Conservation (phyloP, 495 filamentous ascomycete genomes). For the Daldinia vernicosa region DNA sequence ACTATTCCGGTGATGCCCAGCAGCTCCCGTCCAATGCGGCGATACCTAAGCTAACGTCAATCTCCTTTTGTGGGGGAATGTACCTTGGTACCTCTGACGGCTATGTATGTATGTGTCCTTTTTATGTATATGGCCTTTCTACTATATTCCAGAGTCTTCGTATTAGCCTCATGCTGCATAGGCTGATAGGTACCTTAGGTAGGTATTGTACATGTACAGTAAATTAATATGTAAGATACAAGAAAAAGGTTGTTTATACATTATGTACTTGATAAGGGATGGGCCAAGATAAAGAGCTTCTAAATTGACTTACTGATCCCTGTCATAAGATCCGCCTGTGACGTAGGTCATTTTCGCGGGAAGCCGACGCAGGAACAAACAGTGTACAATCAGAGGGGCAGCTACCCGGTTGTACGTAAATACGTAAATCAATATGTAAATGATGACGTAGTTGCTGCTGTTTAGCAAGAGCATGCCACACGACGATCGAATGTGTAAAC, state of each 20-base stretch:
- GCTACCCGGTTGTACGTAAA: constrained; percentile 19
- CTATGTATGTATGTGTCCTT: neutral
- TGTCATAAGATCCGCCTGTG: constrained; percentile 36
- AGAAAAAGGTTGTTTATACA: neutral
- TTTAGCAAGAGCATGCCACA: constrained; percentile 33
- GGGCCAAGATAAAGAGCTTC: constrained; percentile 19
- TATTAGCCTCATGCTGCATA: neutral
- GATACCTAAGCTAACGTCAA: constrained; percentile 13
- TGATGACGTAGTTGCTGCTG: constrained; percentile 44
- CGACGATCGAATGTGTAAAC: constrained; percentile 47
- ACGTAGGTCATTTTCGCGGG: constrained; percentile 38
- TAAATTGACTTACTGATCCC: constrained; percentile 29
- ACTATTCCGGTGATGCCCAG: constrained; percentile 16
- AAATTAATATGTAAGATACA: neutral
- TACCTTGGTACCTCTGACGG: constrained; percentile 3
- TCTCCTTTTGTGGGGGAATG: neutral
- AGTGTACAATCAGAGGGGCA: constrained; percentile 20
- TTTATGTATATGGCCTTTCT: constrained; percentile 14
- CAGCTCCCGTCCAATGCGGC: constrained; percentile 22
- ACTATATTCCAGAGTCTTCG: constrained; percentile 26
- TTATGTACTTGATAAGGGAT: constrained; percentile 13
- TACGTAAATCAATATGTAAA: constrained; percentile 27
- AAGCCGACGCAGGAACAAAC: constrained; percentile 43
- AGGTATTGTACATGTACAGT: no score
- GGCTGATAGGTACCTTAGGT: neutral